Percentiles rank a stretch among this genome's conserved stretches.
Conservation (phyloP, 192 early-diverging fungal genomes). For the Umbelopsis sp. region DNA sequence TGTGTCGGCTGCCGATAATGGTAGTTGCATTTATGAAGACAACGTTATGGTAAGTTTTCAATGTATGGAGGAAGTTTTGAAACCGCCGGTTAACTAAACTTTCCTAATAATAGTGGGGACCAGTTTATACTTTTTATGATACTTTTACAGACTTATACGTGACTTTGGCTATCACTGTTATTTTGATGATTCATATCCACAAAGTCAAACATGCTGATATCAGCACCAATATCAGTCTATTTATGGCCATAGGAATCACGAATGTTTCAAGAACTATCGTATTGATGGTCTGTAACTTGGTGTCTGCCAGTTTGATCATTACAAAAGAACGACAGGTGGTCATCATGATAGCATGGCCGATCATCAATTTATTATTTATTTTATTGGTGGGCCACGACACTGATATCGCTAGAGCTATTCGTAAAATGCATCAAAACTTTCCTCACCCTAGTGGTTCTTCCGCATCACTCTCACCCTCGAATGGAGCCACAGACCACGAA, state of each 20-base stretch:
- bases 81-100: not conserved
- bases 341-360: slow-evolving; percentile 31
- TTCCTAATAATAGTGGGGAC: slow-evolving; percentile 26
- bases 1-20: not conserved
- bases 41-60: slow-evolving; percentile 27
- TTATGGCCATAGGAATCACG: slow-evolving; percentile 25
- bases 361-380: slow-evolving; percentile 34
- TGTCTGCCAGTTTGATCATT: slow-evolving; percentile 31
- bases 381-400: slow-evolving; percentile 36
- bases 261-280: slow-evolving; percentile 29
- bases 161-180: slow-evolving; percentile 19
- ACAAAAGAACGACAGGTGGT: not conserved
- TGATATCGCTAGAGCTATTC: slow-evolving; percentile 25
- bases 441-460: not conserved
- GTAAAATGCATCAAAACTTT: slow-evolving; percentile 7
- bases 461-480: not conserved
- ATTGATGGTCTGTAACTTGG: slow-evolving; percentile 31
- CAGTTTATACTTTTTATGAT: slow-evolving; percentile 35
- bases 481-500: not conserved
- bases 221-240: slow-evolving; percentile 21
- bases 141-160: slow-evolving; percentile 33
- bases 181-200: slow-evolving; percentile 28
- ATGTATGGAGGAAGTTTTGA: not conserved
- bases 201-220: slow-evolving; percentile 19
- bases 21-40: slow-evolving; percentile 29